Conservation (phyloP, 257 asterid species). For the Solanum acaule region DNA sequence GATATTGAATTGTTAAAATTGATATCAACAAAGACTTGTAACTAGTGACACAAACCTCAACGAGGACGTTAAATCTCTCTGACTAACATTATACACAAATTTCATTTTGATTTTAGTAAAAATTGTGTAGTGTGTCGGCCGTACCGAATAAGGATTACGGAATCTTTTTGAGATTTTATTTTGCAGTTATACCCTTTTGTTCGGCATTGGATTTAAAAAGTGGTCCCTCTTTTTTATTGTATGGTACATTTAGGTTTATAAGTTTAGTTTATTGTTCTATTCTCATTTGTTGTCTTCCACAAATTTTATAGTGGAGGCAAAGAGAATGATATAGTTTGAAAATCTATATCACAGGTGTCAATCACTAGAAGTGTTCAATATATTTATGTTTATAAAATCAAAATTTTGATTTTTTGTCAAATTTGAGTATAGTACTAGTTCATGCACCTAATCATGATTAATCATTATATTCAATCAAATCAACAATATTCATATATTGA, state of each 20-base stretch:
- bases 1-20: not conserved
- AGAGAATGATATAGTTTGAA: not conserved
- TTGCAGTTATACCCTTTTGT: not conserved
- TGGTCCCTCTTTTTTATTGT: not conserved
- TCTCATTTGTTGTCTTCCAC: not conserved
- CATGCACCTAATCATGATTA: not conserved
- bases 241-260: not conserved
- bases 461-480: not conserved
- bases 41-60: not conserved
- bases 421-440: not conserved
- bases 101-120: not conserved
- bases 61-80: not conserved
- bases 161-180: not conserved
- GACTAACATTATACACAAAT: too few relatives aligned
- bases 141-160: not conserved
- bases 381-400: not conserved
- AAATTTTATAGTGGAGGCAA: not conserved
- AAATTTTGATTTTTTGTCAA: not conserved
- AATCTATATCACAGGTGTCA: not conserved
- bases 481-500: not conserved
- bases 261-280: not conserved
- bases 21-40: not conserved
- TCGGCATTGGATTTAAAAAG: not conserved
- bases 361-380: not conserved
- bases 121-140: not conserved